Base-by-base conservation (phyloP, 2,329 filamentous ascomycete species). In the Paraconiothyrium sp. region DNA sequence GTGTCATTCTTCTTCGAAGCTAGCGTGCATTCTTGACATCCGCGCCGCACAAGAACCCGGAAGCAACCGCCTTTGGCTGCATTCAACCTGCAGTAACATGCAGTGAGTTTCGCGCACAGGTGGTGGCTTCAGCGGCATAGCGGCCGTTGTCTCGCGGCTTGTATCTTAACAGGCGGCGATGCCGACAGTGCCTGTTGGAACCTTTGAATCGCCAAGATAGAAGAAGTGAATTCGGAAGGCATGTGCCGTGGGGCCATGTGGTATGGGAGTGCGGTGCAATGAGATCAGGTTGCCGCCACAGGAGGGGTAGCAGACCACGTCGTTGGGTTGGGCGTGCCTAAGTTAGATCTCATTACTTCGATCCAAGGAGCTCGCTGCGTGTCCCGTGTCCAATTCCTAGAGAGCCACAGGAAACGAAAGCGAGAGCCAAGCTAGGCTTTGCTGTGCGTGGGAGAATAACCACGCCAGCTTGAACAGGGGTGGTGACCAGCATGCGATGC, bases 51-150 rank as follows among this genome's bases (percentile, higher is more conserved):
- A 58, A 63, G 24, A 61, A 50, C 30, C 20, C 72, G 73, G 75
- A 74, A 75, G 71, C 69, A 75, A 72, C 73, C 72, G 69, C 72
- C 27, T 54, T 43, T 37, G 46, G 47, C 54, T 75, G 72, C 69
- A 75, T 76, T 72, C 72, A 60, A 72, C 54, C 39, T 43, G 50
- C 50, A 57, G 24, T 16, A 32, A 46, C 43, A 9, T 46, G 47
- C 47, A 50, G 47, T 16, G n/a, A 34, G 47, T 35, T 16, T 27
- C 8, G 49, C 39, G 43, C 34, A 22, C 4, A 43, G n/a, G 61
- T 54, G 63, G 35, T 65, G 57, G 59, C 47, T 49, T 58, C 58
- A 48, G 32, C 59, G 64, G 52, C 55, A 59, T 68, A 63, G 63
- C 67, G 64, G 67, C 65, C 51, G 52, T 58, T 46, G 48, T 10